Percentiles rank a stretch among this genome's conserved stretches.
phyloP scores from a whole-genome alignment of 371 early-diverging fungal genomes.

The Blastocladiella emersonii region DNA sequence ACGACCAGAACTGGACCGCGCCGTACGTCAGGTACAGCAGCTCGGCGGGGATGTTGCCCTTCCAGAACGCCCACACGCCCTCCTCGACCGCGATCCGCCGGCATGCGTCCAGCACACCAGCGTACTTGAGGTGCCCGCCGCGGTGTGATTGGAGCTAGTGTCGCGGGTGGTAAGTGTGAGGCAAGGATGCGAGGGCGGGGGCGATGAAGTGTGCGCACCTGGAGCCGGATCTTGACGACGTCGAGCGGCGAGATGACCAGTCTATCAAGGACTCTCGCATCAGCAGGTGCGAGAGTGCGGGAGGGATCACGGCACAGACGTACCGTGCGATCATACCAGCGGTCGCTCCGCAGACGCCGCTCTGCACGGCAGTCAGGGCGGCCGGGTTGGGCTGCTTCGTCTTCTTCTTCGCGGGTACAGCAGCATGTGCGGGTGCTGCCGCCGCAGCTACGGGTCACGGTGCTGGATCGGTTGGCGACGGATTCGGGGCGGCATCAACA shows the following conservation, averaged over 20 bases:
- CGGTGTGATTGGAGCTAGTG: conserved; percentile 1
- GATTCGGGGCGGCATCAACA: too few species aligned
- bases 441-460: too few species aligned
- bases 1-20: conserved; percentile 70
- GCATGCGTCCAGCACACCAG: conserved; percentile 33
- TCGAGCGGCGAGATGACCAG: conserved; percentile 74
- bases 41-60: conserved; percentile 85
- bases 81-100: conserved; percentile 44
- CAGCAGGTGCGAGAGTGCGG: too few species aligned
- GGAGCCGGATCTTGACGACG: conserved; percentile 75
- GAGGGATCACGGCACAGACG: too few species aligned
- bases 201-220: neutral
- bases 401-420: too few species aligned
- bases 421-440: too few species aligned
- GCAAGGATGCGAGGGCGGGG: neutral
- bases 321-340: neutral
- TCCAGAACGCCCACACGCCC: conserved; percentile 65
- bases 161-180: neutral
- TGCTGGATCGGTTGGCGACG: too few species aligned
- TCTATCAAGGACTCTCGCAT: too few species aligned
- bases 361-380: too few species aligned
- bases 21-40: conserved; percentile 81
- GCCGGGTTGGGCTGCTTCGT: too few species aligned
- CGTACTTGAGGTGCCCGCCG: conserved; percentile 26
- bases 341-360: neutral